Percentiles rank a stretch among this genome's conserved stretches.
These are phyloP conservation scores for Xylariaceae sp. DNA, from an alignment of 2,329 filamentous ascomycete genomes.

Conservation along the genomic window DNA sequence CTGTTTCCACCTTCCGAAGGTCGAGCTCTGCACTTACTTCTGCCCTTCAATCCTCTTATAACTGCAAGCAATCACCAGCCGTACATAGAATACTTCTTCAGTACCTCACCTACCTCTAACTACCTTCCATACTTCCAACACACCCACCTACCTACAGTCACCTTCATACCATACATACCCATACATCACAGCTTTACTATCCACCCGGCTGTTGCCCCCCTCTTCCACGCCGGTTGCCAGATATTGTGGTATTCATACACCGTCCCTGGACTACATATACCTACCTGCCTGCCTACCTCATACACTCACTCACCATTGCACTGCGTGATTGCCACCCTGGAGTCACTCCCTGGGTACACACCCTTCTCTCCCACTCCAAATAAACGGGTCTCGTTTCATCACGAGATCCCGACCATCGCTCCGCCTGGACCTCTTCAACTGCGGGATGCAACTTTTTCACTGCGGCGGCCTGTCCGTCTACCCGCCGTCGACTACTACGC, in stretches of 20 bases:
- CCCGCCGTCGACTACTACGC: constrained; percentile 4
- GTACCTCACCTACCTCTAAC: neutral
- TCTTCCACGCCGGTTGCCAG: neutral
- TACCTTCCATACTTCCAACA: no score
- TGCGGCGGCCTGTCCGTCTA: constrained; percentile 21
- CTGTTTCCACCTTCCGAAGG: no score
- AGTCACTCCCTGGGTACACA: neutral
- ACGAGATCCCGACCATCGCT: neutral
- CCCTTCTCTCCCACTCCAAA: neutral
- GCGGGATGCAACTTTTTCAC: constrained; percentile 17
- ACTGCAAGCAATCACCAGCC: no score
- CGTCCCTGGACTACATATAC: neutral
- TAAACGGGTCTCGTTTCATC: constrained; percentile 7
- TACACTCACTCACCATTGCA: constrained; percentile 2
- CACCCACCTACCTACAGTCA: no score
- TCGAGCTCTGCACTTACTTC: no score
- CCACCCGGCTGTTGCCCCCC: neutral
- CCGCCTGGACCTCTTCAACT: neutral
- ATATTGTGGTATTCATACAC: neutral
- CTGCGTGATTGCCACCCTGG: neutral
- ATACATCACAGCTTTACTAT: neutral
- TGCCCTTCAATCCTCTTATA: no score
- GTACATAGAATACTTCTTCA: no score
- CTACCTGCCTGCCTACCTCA: neutral
- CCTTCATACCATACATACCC: no score